Percentiles rank a stretch among this genome's conserved stretches.
phyloP scores from a whole-genome alignment of 2,329 filamentous ascomycete species.

The Eurotiales sp. region DNA sequence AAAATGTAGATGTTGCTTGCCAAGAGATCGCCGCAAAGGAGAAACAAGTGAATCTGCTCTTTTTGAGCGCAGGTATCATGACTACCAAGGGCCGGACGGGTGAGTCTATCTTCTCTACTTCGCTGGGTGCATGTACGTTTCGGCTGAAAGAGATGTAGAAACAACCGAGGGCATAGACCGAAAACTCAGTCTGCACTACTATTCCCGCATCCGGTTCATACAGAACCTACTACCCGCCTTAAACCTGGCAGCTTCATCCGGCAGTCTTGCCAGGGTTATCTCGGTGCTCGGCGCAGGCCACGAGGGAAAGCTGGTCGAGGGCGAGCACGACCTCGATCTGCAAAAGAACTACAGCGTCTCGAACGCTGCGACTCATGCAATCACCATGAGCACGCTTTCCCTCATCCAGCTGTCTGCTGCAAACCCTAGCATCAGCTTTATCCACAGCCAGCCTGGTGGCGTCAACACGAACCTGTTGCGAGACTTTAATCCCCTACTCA shows the following conservation, averaged over 20 bases:
- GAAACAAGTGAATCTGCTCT: constrained; percentile 26
- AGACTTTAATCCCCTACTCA: constrained; percentile 41
- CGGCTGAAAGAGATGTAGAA: constrained; percentile 17
- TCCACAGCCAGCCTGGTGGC: constrained; percentile 48
- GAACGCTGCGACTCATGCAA: constrained; percentile 36
- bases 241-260: constrained; percentile 21
- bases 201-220: constrained; percentile 34
- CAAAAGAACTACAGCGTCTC: constrained; percentile 22
- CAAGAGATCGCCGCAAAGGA: constrained; percentile 38
- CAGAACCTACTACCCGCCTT: constrained; percentile 30
- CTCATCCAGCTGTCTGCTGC: constrained; percentile 47
- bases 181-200: constrained; percentile 28
- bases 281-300: constrained; percentile 50
- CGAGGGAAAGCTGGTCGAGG: constrained; percentile 46
- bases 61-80: constrained; percentile 25
- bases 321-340: constrained; percentile 35
- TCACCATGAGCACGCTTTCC: constrained; percentile 49
- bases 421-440: constrained; percentile 47
- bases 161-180: constrained; percentile 31
- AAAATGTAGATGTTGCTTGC: constrained; percentile 50
- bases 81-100: constrained; percentile 16
- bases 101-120: constrained; percentile 7
- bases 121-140: neutral
- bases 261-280: constrained; percentile 50
- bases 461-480: constrained; percentile 49